A percentile compares a stretch with the other conserved stretches of the same genome.
Evolutionary conservation across 768 basidiomycete genomes (phyloP).

Genomic region (Obba rivulosa): DNA sequence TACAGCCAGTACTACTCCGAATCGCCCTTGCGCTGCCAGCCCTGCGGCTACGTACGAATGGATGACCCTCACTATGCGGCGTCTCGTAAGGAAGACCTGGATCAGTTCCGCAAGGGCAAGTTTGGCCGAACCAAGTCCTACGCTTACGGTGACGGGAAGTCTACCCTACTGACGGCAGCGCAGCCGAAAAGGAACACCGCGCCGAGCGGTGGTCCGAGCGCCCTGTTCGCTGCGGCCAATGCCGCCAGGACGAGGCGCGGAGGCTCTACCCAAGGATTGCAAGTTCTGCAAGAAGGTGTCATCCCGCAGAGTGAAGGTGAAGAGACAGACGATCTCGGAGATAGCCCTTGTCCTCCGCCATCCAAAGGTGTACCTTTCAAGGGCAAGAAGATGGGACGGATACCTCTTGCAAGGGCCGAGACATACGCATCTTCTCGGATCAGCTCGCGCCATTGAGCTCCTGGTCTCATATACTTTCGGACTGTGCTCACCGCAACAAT

Average conservation of each 20-base stretch:
- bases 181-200: conserved; percentile 65
- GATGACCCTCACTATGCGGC: conserved; percentile 83
- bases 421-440: conserved; percentile 64
- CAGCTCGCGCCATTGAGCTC: conserved; percentile 22
- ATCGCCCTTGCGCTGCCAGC: conserved; percentile 68
- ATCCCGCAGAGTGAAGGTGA: conserved; percentile 66
- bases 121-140: conserved; percentile 90
- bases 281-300: conserved; percentile 60
- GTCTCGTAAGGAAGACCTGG: conserved; percentile 80
- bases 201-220: conserved; percentile 40
- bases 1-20: conserved; percentile 84
- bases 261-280: conserved; percentile 35
- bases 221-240: conserved; percentile 65
- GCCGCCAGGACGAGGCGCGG: conserved; percentile 62
- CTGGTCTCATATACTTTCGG: background rate
- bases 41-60: conserved; percentile 85
- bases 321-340: conserved; percentile 65
- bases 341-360: conserved; percentile 84
- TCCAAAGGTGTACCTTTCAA: conserved; percentile 52
- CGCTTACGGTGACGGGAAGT: conserved; percentile 76
- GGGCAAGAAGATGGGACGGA: conserved; percentile 49
- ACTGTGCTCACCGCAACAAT: background rate
- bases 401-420: conserved; percentile 54
- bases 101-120: conserved; percentile 85
- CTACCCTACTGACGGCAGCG: conserved; percentile 30